These are phyloP conservation scores for Hydrangea macrophylla DNA, from an alignment of 148 eudicot genomes.

Conservation along the genomic window DNA sequence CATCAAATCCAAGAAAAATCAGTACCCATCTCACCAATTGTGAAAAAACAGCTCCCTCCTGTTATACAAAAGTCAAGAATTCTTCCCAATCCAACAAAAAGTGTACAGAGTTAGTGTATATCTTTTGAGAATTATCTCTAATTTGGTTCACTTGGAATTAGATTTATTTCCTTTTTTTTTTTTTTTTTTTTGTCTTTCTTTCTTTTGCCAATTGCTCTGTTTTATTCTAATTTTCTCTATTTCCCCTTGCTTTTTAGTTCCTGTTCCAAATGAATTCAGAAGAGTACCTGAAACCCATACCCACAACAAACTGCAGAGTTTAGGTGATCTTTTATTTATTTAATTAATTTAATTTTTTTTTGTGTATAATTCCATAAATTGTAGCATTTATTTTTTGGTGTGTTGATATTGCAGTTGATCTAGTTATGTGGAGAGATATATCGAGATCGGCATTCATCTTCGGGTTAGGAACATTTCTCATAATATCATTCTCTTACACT, in stretches of 20 bases:
- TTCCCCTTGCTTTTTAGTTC: constrained; percentile 8
- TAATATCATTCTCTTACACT: constrained; percentile 59
- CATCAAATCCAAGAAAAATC: constrained; percentile 19
- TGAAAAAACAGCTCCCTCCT: constrained; percentile 31
- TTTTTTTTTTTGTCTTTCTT: not conserved
- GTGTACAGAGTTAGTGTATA: constrained; percentile 31
- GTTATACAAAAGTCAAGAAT: constrained; percentile 22
- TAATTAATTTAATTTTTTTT: not conserved
- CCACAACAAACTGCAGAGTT: constrained; percentile 50
- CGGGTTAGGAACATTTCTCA: constrained; percentile 61
- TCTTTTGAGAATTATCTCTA: not conserved
- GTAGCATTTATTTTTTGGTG: not conserved
- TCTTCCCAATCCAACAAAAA: constrained; percentile 31
- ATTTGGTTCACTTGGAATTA: not conserved
- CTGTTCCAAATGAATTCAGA: constrained; percentile 25
- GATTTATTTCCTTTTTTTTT: not conserved
- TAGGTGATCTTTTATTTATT: constrained; percentile 33
- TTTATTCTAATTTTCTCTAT: not conserved
- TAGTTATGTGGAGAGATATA: constrained; percentile 70
- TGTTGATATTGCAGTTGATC: constrained; percentile 43
- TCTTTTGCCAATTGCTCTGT: not conserved
- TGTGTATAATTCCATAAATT: not conserved
- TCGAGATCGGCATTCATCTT: constrained; percentile 69
- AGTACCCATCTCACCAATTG: constrained; percentile 25
- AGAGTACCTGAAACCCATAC: constrained; percentile 31